Evolutionary conservation across 1,284 basidiomycete species (phyloP).

Genomic region (Fomitopsis pinicola): DNA sequence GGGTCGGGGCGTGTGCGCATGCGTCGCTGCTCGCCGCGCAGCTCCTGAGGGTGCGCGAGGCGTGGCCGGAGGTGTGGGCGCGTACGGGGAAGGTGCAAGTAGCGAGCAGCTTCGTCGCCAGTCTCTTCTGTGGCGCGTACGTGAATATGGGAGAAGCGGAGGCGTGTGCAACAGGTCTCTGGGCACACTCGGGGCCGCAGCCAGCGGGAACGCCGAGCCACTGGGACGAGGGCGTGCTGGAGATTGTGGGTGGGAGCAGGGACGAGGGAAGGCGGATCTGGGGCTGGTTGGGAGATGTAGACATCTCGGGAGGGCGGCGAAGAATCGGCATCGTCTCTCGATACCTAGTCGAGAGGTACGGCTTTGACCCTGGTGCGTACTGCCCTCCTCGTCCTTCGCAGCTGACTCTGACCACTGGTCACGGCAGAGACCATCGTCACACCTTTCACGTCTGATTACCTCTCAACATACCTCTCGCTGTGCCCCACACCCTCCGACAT

Average conservation of each 20-base stretch:
- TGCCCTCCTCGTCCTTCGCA: not conserved
- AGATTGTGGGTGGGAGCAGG: slow-evolving; percentile 68
- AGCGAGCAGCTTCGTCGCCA: slow-evolving; percentile 69
- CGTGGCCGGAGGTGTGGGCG: slow-evolving; percentile 70
- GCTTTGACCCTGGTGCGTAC: slow-evolving; percentile 69
- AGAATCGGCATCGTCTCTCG: slow-evolving; percentile 62
- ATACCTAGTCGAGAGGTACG: slow-evolving; percentile 75
- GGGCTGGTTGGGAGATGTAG: slow-evolving; percentile 75
- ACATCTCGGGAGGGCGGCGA: slow-evolving; percentile 50
- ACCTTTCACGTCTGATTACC: slow-evolving; percentile 70
- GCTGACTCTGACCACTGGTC: not conserved
- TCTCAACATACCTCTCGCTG: slow-evolving; percentile 72
- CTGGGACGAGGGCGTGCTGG: slow-evolving; percentile 76
- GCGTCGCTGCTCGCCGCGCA: slow-evolving; percentile 68
- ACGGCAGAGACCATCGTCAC: slow-evolving; percentile 63
- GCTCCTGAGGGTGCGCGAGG: slow-evolving; percentile 64
- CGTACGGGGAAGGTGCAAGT: slow-evolving; percentile 66
- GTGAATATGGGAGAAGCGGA: slow-evolving; percentile 70
- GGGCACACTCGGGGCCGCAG: slow-evolving; percentile 44
- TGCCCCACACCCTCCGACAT: slow-evolving; percentile 67
- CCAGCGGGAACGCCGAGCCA: slow-evolving; percentile 39
- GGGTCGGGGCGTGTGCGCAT: slow-evolving; percentile 66
- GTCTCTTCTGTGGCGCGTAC: slow-evolving; percentile 67
- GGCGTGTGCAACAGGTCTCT: slow-evolving; percentile 72
- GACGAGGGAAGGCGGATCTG: slow-evolving; percentile 67